Conservation (phyloP, 345 rosid genomes). For the Bruguiera gymnorhiza region DNA sequence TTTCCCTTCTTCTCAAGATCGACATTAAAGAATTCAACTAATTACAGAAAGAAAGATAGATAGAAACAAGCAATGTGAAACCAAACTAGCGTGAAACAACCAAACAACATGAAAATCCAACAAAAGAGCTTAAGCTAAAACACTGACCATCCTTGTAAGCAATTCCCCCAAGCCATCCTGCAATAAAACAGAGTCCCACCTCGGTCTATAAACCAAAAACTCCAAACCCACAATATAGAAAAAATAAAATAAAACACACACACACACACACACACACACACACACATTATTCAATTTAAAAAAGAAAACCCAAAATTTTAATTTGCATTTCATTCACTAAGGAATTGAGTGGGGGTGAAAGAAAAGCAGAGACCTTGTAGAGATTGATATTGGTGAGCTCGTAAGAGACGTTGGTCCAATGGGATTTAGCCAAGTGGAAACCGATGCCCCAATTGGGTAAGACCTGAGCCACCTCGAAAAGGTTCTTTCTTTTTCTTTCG, state of each 20-base stretch:
- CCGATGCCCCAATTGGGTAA: constrained; percentile 94
- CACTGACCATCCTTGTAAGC: constrained; percentile 83
- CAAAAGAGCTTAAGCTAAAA: neutral
- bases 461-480: constrained; percentile 90
- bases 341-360: neutral
- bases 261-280: no score
- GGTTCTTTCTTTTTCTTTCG: constrained; percentile 80
- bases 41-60: no score
- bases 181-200: constrained; percentile 24
- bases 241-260: no score
- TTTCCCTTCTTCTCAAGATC: no score
- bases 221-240: constrained; percentile 4
- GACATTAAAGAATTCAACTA: no score
- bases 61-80: neutral
- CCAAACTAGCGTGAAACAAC: neutral
- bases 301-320: no score
- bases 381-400: constrained; percentile 95
- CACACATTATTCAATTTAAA: no score
- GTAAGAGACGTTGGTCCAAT: constrained; percentile 83
- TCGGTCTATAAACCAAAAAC: neutral
- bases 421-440: constrained; percentile 90
- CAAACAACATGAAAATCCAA: neutral
- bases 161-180: constrained; percentile 97
- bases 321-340: no score
- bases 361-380: constrained; percentile 53